These are phyloP conservation scores for Talaromyces marneffei DNA, from an alignment of 2,329 filamentous ascomycete genomes.

Conservation along the genomic window DNA sequence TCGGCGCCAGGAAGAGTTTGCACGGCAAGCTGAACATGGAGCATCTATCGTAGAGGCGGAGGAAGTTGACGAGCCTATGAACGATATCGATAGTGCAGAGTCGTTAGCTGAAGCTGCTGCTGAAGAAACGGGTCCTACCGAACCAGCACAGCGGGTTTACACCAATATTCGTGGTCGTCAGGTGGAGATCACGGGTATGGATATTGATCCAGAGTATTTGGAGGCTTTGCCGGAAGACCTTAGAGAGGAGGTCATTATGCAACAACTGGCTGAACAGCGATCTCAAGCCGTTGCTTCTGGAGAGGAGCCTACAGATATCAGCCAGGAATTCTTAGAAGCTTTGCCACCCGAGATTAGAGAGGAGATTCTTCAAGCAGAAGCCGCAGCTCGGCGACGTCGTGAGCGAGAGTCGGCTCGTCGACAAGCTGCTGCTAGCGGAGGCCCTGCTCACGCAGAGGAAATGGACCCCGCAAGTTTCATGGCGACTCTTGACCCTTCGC, in stretches of 20 bases:
- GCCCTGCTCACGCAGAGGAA: conserved; percentile 59
- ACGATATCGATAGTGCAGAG: conserved; percentile 62
- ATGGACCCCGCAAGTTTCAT: conserved; percentile 93
- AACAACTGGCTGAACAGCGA: conserved; percentile 76
- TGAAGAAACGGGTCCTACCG: conserved; percentile 42
- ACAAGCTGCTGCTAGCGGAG: conserved; percentile 49
- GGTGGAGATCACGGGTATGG: conserved; percentile 87
- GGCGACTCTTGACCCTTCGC: conserved; percentile 75
- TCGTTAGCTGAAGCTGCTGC: conserved; percentile 24
- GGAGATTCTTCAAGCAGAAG: conserved; percentile 87
- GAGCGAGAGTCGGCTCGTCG: conserved; percentile 77
- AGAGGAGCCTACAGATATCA: conserved; percentile 63
- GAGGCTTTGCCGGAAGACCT: conserved; percentile 97
- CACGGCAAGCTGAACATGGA: conserved; percentile 53
- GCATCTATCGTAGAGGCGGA: conserved; percentile 34
- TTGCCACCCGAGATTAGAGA: conserved; percentile 82
- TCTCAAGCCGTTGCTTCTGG: conserved; percentile 66
- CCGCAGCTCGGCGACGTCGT: conserved; percentile 77
- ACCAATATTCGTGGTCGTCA: conserved; percentile 81
- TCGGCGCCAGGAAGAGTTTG: conserved; percentile 54
- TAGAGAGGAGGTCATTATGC: conserved; percentile 89
- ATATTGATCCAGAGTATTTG: conserved; percentile 90
- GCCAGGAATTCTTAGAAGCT: conserved; percentile 88
- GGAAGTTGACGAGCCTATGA: conserved; percentile 58
- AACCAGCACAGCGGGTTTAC: conserved; percentile 57